Percentiles rank a stretch among this genome's conserved stretches.
phyloP scores from a whole-genome alignment of 2,329 filamentous ascomycete genomes.

The Leptographium lundbergii region DNA sequence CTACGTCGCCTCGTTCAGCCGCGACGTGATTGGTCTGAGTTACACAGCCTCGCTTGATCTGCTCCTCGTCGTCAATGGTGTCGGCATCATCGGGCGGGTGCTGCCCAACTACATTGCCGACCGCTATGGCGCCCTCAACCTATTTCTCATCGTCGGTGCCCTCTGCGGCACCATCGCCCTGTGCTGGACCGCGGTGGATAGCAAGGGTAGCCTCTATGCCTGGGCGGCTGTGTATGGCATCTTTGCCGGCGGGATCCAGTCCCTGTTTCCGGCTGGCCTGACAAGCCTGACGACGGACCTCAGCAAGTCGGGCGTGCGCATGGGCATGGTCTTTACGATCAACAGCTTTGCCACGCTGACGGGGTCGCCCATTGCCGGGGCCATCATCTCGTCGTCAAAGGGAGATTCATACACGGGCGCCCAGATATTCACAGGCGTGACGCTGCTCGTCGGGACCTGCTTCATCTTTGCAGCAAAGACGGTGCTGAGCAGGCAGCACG shows the following conservation, averaged over 20 bases:
- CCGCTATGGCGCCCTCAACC: slow-evolving; percentile 44
- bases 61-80: slow-evolving; percentile 51
- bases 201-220: slow-evolving; percentile 39
- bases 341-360: slow-evolving; percentile 40
- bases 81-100: slow-evolving; percentile 44
- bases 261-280: slow-evolving; percentile 51
- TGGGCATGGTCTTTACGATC: slow-evolving; percentile 47
- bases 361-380: slow-evolving; percentile 38
- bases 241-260: slow-evolving; percentile 49
- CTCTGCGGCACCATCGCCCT: slow-evolving; percentile 31
- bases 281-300: slow-evolving; percentile 40
- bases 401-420: slow-evolving; percentile 32
- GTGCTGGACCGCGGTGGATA: slow-evolving; percentile 45
- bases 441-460: slow-evolving; percentile 26
- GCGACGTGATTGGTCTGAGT: slow-evolving; percentile 27
- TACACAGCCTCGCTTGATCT: slow-evolving; percentile 44
- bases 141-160: slow-evolving; percentile 37
- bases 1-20: slow-evolving; percentile 40
- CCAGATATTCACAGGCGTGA: slow-evolving; percentile 33
- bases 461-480: slow-evolving; percentile 27
- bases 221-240: slow-evolving; percentile 55
- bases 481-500: slow-evolving; percentile 24
- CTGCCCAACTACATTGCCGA: slow-evolving; percentile 48
- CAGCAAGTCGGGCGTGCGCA: slow-evolving; percentile 37
- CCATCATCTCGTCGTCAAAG: slow-evolving; percentile 27